Evolutionary conservation across 108 stramenopile genomes (phyloP).

Genomic region (Skeletonema tropicum): DNA sequence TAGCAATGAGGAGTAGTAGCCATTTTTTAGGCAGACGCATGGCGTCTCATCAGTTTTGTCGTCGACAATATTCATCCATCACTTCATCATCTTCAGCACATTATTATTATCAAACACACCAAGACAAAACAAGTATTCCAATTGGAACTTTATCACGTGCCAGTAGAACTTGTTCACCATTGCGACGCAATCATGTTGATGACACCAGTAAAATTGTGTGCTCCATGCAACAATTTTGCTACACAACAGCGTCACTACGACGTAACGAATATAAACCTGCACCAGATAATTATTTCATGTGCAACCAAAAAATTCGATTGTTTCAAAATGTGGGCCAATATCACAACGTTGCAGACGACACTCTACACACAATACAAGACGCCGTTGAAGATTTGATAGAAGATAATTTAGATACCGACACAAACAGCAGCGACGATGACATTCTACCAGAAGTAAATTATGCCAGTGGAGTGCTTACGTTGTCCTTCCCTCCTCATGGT

Average conservation of each 20-base stretch:
- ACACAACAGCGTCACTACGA: not conserved
- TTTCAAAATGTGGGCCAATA: slow-evolving; percentile 80
- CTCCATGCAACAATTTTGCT: not conserved
- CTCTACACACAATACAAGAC: slow-evolving; percentile 88
- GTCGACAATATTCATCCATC: not conserved
- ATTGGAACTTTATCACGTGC: not conserved
- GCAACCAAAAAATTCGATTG: slow-evolving; percentile 20
- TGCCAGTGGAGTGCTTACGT: slow-evolving; percentile 78
- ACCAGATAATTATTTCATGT: not conserved
- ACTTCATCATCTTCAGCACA: not conserved
- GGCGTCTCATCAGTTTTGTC: not conserved
- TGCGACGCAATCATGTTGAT: not conserved
- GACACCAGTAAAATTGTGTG: not conserved
- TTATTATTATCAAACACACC: not conserved
- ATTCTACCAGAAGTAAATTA: slow-evolving; percentile 69
- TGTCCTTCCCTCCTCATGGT: slow-evolving; percentile 76
- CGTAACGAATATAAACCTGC: not conserved
- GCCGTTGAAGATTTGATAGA: slow-evolving; percentile 85
- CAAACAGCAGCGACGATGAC: slow-evolving; percentile 17
- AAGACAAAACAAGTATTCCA: not conserved
- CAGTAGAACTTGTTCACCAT: not conserved
- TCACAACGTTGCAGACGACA: slow-evolving; percentile 86
- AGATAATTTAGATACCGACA: slow-evolving; percentile 54
- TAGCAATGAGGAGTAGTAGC: not conserved
- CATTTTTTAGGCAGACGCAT: not conserved